Evolutionary conservation across 2,329 filamentous ascomycete genomes (phyloP), one percentile per base, ranked within the genome.

Genomic region (Daldinia sp.): DNA sequence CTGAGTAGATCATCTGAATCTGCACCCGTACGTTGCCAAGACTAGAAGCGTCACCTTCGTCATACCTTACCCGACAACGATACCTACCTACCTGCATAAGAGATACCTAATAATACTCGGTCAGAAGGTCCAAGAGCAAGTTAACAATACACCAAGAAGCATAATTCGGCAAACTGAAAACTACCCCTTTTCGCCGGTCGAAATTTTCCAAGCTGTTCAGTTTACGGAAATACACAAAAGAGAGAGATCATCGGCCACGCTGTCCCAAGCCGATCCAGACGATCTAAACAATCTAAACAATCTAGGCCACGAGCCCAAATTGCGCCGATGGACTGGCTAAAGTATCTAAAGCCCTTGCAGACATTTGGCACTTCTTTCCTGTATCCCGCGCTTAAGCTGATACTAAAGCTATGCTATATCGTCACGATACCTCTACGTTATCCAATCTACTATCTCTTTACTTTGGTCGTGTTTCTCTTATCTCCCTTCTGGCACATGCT

Each of bases 361-460:
- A 62, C 67, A 2, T 68, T 66, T 56, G 68, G 68, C 67, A 63
- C 48, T 34, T 59, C 61, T 56, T 58, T 55, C 37, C 55, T 68
- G 17, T 61, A 70, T 54, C 69, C 67, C 51, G 29, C 68, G 11
- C 32, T 66, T 32, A 66, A 51, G 45, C 47, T 68, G 8, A 7
- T 70, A 15, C 37, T 61, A 48, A 65, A 58, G 47, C 21, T 71
- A 37, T 56, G 68, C 37, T 74, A 74, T 67, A 43, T 66, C 41
- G 55, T 71, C 61, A 68, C 70, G 21, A 66, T 71, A 35, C 73
- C 73, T 55, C 65, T 75, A 30, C 67, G 68, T 51, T 75, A 73
- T 66, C 70, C 70, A 19, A 34, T 73, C 13, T 74, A 71, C 45
- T 71, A 70, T 52, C 32, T 66, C 23, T 69, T 67, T 55, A 30